Conservation (phyloP, 768 basidiomycete genomes). For the Mycena polygramma region DNA sequence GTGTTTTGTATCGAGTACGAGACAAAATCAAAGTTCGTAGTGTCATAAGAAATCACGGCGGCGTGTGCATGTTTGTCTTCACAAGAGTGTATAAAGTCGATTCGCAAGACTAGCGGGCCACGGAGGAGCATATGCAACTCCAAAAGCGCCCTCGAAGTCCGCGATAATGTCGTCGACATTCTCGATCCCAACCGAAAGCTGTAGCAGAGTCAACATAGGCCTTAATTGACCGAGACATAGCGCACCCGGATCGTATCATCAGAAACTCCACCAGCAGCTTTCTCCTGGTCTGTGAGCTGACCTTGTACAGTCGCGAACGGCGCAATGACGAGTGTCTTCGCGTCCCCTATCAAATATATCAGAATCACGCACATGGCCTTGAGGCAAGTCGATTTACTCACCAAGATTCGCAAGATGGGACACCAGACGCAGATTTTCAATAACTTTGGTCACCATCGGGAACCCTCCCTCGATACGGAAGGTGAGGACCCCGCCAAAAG, state of each 20-base stretch:
- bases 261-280: slow-evolving; percentile 73
- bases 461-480: slow-evolving; percentile 79
- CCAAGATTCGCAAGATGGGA: slow-evolving; percentile 84
- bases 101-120: too few relatives aligned
- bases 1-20: too few relatives aligned
- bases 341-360: slow-evolving; percentile 57
- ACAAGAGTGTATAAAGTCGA: too few relatives aligned
- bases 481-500: slow-evolving; percentile 81
- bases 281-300: slow-evolving; percentile 75
- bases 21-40: too few relatives aligned
- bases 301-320: slow-evolving; percentile 82
- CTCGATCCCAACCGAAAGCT: slow-evolving; percentile 54
- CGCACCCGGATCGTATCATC: slow-evolving; percentile 81
- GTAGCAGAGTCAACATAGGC: not conserved
- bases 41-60: too few relatives aligned
- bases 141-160: slow-evolving; percentile 51
- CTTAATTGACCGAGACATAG: not conserved
- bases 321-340: slow-evolving; percentile 84
- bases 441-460: slow-evolving; percentile 65
- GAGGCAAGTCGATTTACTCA: slow-evolving; percentile 40
- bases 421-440: slow-evolving; percentile 78
- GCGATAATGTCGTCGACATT: slow-evolving; percentile 54
- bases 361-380: not conserved
- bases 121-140: slow-evolving; percentile 17
- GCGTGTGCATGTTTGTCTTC: too few relatives aligned